Evolutionary conservation across 2,329 filamentous ascomycete species (phyloP), one percentile per base, ranked within the genome.

Genomic region (Aureobasidium vineae): DNA sequence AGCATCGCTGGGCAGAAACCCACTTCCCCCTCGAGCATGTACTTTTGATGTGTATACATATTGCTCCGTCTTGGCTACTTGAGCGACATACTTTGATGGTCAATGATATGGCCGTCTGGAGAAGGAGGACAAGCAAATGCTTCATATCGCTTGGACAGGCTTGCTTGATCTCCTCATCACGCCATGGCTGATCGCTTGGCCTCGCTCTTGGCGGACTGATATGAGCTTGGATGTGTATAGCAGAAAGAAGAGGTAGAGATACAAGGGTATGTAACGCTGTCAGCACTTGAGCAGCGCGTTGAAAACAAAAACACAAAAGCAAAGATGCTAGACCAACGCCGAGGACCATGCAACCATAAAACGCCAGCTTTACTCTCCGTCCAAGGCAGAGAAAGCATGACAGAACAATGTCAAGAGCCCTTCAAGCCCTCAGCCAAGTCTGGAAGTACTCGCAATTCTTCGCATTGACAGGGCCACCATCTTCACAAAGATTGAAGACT

Each of bases 371-470:
- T 21, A 7, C 26, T 23, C 23, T 10, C 5, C n/a, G n/a, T 1
- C 6, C 21, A 45, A 45, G 7, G 13, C 13, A 33, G 50, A n/a
- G 16, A n/a, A 45, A 33, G 40, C 26, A 11, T 43, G 16, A 15
- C 23, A 38, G 31, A 38, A 23, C n/a, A 3, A 5, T 7, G 36
- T 33, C 4, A 3, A 36, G 26, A 16, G 21, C 26, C 41, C 21
- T 26, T 70, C 60, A 71, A 15, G 69, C 70, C 63, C 73, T 84
- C 53, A 97, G 78, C 95, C 95, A 99, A 63, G 88, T 85, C 69
- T 90, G 85, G 74, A 96, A 97, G 75, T 99, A 99, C 64, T 92
- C 89, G 77, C 95, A 99, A 60, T 90, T 96, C 70, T 87, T 89
- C 0, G 94, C 91, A 73, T 89, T 96, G 26, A 99, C 92, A 0